These are phyloP conservation scores for Ceratocystis cacaofunesta DNA, from an alignment of 2,329 filamentous ascomycete genomes.

Conservation along the genomic window DNA sequence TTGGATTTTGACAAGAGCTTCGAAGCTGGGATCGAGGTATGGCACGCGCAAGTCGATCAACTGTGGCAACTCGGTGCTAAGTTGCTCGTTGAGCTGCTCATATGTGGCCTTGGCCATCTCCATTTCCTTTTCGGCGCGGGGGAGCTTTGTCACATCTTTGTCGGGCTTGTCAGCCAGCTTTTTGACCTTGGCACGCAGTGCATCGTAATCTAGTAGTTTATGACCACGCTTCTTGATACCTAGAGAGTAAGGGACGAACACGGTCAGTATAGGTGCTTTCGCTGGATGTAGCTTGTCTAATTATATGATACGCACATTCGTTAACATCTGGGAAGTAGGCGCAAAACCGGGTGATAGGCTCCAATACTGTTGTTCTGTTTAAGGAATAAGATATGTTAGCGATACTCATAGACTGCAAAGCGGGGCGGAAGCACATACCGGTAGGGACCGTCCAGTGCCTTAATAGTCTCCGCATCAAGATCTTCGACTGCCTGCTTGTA, in stretches of 20 bases:
- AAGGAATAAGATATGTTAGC: conserved; percentile 8
- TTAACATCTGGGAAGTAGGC: conserved; percentile 98
- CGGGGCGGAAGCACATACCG: conserved; percentile 34
- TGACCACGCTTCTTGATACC: conserved; percentile 96
- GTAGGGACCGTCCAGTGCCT: conserved; percentile 92
- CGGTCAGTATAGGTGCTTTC: neutral
- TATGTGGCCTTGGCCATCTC: conserved; percentile 88
- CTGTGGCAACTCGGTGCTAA: conserved; percentile 83
- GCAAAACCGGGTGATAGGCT: conserved; percentile 91
- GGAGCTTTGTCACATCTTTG: conserved; percentile 94
- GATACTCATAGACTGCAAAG: neutral
- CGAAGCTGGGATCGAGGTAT: conserved; percentile 91
- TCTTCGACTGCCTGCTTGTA: conserved; percentile 99
- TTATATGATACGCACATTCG: conserved; percentile 48
- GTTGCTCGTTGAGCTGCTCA: conserved; percentile 92
- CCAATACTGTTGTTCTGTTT: conserved; percentile 68
- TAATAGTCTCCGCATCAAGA: conserved; percentile 94
- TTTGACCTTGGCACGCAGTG: conserved; percentile 90
- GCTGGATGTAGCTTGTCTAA: neutral
- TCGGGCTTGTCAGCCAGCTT: conserved; percentile 95
- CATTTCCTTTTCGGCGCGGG: conserved; percentile 88
- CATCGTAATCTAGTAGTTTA: conserved; percentile 96
- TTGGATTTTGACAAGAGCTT: conserved; percentile 97
- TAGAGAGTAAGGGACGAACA: conserved; percentile 23
- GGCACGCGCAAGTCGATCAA: conserved; percentile 93